Evolutionary conservation across 352 stramenopile species (phyloP).

Genomic region (Thalassiosira exigua): DNA sequence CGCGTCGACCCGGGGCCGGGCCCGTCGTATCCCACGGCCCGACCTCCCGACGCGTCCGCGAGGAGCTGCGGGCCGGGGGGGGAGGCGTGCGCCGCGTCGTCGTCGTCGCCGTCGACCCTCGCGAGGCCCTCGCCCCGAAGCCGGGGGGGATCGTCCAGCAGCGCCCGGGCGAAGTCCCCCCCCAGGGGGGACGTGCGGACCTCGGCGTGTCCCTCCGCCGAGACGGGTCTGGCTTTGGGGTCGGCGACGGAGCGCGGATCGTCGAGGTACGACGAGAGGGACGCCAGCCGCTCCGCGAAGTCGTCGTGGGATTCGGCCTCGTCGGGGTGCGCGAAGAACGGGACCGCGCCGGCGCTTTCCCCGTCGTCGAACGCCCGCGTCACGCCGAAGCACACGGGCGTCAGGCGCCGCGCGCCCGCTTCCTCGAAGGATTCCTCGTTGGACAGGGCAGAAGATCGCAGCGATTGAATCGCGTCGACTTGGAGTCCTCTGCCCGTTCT

Average conservation of each 20-base stretch:
- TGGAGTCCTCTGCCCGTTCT: neutral
- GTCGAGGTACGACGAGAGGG: too few species aligned
- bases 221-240: neutral
- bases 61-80: slow-evolving; percentile 62
- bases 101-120: neutral
- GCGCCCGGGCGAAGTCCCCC: slow-evolving; percentile 73
- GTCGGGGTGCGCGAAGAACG: slow-evolving; percentile 60
- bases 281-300: slow-evolving; percentile 61
- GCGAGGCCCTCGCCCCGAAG: slow-evolving; percentile 63
- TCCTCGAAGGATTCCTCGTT: slow-evolving; percentile 42
- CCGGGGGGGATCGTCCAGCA: slow-evolving; percentile 66
- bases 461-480: neutral
- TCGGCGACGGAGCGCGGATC: too few species aligned
- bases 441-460: neutral
- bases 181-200: slow-evolving; percentile 69
- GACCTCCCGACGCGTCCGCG: slow-evolving; percentile 75
- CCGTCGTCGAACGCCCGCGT: slow-evolving; percentile 57
- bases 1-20: neutral
- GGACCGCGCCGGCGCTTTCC: slow-evolving; percentile 19
- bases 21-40: slow-evolving; percentile 65
- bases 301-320: slow-evolving; percentile 69
- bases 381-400: slow-evolving; percentile 74
- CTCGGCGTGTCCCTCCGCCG: slow-evolving; percentile 23
- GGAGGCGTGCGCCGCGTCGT: slow-evolving; percentile 43
- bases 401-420: slow-evolving; percentile 66